Evolutionary conservation across 2,329 filamentous ascomycete genomes (phyloP).

Genomic region (Paramyrothecium roridum): DNA sequence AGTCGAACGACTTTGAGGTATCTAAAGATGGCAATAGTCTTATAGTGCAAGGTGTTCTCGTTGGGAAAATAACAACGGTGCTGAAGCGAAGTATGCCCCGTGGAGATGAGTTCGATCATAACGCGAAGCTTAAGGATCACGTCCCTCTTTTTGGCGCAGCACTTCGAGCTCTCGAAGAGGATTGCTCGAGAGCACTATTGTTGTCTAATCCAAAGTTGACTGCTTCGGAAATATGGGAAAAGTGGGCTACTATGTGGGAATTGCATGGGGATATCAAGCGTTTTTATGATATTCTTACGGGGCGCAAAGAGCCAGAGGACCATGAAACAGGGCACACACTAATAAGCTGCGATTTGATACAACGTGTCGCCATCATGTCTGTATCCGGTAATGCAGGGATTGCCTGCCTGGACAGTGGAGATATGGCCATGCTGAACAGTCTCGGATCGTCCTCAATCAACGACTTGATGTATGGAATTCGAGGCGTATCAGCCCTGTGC

Average conservation of each 20-base stretch:
- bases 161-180: background rate
- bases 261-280: background rate
- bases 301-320: background rate
- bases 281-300: background rate
- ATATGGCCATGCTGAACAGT: no score
- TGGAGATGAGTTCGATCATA: background rate
- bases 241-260: background rate
- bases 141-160: background rate
- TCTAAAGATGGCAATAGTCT: background rate
- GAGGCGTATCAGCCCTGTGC: background rate
- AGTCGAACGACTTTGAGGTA: background rate
- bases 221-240: background rate
- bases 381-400: background rate
- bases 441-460: background rate
- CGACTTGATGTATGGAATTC: background rate
- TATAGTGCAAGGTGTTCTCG: background rate
- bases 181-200: background rate
- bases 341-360: background rate
- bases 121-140: background rate
- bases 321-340: background rate
- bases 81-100: background rate
- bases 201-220: background rate
- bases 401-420: no score
- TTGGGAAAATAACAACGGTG: background rate
- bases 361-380: background rate